Conservation (phyloP, 371 early-diverging fungal genomes). For the Circinella umbellata region DNA sequence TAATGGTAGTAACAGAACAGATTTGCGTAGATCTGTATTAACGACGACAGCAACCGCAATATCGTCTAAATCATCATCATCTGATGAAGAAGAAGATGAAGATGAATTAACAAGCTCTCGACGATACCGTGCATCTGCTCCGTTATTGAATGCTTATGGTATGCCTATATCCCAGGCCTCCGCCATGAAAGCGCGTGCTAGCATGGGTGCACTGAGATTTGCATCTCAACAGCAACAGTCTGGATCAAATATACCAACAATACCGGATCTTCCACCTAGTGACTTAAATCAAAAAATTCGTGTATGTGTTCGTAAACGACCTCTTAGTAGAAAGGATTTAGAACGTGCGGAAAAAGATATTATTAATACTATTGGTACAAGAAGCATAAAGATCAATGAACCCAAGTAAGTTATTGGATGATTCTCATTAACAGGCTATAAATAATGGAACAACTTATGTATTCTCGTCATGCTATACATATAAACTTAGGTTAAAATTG, state of each 20-base stretch:
- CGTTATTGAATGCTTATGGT: slow-evolving; percentile 53
- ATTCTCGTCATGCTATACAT: neutral
- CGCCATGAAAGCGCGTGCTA: slow-evolving; percentile 14
- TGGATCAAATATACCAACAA: neutral
- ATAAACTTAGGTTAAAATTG: slow-evolving; percentile 71
- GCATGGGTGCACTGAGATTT: slow-evolving; percentile 15
- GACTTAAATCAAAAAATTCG: slow-evolving; percentile 84
- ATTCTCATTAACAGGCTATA: neutral
- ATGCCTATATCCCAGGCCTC: slow-evolving; percentile 21
- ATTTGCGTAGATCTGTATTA: slow-evolving; percentile 20
- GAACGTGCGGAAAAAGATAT: slow-evolving; percentile 87
- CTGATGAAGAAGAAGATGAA: slow-evolving; percentile 28
- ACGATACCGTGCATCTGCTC: slow-evolving; percentile 33
- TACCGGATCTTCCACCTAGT: slow-evolving; percentile 25
- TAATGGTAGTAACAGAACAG: slow-evolving; percentile 17
- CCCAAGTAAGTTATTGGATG: slow-evolving; percentile 75
- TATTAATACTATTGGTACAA: slow-evolving; percentile 62
- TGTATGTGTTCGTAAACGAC: slow-evolving; percentile 96
- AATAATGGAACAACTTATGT: neutral
- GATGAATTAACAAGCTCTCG: slow-evolving; percentile 35
- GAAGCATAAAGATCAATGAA: slow-evolving; percentile 85
- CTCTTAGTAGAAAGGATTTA: slow-evolving; percentile 84
- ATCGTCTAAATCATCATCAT: slow-evolving; percentile 20
- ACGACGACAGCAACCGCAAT: neutral
- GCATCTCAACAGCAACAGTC: slow-evolving; percentile 4